Conservation (phyloP, 352 stramenopile species). For the Phytophthora palmivora region DNA sequence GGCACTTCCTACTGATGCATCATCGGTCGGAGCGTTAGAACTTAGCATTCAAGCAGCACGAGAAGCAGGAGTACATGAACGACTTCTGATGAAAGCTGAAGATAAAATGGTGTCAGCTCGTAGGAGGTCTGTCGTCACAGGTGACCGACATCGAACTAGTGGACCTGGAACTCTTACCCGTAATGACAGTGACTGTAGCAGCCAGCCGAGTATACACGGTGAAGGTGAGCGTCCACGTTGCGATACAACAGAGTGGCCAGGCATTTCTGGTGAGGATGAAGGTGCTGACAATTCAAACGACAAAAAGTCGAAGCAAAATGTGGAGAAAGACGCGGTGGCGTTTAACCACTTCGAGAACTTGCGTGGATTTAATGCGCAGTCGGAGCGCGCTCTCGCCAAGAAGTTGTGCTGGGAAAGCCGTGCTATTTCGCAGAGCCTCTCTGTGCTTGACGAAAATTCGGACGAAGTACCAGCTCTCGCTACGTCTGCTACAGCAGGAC, state of each 20-base stretch:
- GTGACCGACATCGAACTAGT: slow-evolving; percentile 35
- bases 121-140: slow-evolving; percentile 27
- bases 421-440: slow-evolving; percentile 67
- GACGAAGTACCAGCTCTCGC: slow-evolving; percentile 35
- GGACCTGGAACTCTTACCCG: slow-evolving; percentile 21
- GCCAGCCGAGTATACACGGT: slow-evolving; percentile 24
- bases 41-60: slow-evolving; percentile 63
- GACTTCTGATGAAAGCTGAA: slow-evolving; percentile 66
- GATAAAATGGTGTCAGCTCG: slow-evolving; percentile 53
- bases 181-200: slow-evolving; percentile 42
- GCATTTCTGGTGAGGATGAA: slow-evolving; percentile 37
- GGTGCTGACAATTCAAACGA: slow-evolving; percentile 37
- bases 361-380: slow-evolving; percentile 60
- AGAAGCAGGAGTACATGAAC: slow-evolving; percentile 65
- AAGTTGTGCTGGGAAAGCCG: slow-evolving; percentile 75
- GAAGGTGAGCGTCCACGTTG: slow-evolving; percentile 36
- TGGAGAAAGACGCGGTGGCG: slow-evolving; percentile 57
- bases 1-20: slow-evolving; percentile 46
- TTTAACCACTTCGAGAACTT: slow-evolving; percentile 80
- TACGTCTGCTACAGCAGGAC: slow-evolving; percentile 36
- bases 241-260: slow-evolving; percentile 57
- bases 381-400: slow-evolving; percentile 48
- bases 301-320: slow-evolving; percentile 38
- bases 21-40: slow-evolving; percentile 60
- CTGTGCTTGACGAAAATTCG: slow-evolving; percentile 54